Conservation (phyloP, 208 protist species). For the Trypanosoma boissoni region DNA sequence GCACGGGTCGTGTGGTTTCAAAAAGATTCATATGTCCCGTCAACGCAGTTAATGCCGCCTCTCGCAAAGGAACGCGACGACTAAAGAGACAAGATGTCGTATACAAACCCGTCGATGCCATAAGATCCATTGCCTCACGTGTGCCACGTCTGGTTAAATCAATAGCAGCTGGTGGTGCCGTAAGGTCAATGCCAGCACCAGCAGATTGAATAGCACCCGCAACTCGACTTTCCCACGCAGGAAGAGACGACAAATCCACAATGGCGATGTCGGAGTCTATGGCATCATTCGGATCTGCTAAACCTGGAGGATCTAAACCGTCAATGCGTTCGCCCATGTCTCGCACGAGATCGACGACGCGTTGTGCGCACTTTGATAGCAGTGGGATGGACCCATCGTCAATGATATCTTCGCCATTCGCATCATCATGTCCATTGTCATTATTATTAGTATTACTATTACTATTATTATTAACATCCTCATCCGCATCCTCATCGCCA, state of each 20-base stretch:
- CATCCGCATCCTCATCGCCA: background rate
- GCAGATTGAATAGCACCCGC: constrained; percentile 29
- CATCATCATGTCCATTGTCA: background rate
- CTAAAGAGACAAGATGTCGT: constrained; percentile 76
- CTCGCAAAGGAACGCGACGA: constrained; percentile 67
- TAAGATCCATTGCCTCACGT: constrained; percentile 22
- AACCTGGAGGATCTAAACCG: background rate
- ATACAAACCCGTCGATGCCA: constrained; percentile 46
- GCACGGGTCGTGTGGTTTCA: constrained; percentile 15
- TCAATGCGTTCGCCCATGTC: background rate
- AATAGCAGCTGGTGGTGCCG: constrained; percentile 16
- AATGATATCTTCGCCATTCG: background rate
- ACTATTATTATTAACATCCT: background rate
- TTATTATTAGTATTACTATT: background rate
- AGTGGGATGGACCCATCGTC: background rate
- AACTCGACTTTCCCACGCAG: constrained; percentile 26
- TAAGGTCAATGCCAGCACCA: constrained; percentile 17
- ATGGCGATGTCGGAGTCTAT: background rate
- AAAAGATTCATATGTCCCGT: constrained; percentile 32
- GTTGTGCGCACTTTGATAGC: background rate
- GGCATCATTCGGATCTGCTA: background rate
- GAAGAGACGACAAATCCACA: background rate
- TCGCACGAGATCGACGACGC: background rate
- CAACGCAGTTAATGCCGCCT: constrained; percentile 57
- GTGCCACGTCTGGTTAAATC: constrained; percentile 27